Evolutionary conservation across 108 stramenopile genomes (phyloP).

Genomic region (Chaetoceros tenuissimus): DNA sequence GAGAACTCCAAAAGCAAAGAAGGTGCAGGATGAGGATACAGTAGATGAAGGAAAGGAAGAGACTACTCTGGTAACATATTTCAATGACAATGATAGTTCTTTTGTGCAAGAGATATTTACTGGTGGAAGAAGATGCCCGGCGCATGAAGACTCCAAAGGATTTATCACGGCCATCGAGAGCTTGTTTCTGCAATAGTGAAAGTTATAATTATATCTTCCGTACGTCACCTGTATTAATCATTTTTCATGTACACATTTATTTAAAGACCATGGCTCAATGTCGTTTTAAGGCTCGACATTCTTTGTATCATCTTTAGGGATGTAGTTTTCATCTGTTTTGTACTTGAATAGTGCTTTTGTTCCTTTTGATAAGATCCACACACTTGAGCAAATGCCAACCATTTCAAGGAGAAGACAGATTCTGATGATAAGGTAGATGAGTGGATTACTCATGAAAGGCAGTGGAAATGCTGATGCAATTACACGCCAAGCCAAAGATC

Average conservation of each 20-base stretch:
- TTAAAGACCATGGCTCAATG: too few species aligned
- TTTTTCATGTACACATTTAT: too few species aligned
- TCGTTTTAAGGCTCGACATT: too few species aligned
- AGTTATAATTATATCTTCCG: too few species aligned
- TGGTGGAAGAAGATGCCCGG: constrained; percentile 41
- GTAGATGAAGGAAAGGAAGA: background rate
- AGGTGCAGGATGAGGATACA: background rate
- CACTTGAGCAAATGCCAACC: constrained; percentile 37
- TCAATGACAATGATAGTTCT: constrained; percentile 30
- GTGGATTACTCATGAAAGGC: constrained; percentile 39
- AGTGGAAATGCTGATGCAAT: constrained; percentile 41
- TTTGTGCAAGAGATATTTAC: constrained; percentile 21
- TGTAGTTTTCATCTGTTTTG: too few species aligned
- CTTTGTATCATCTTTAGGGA: too few species aligned
- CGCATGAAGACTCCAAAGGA: constrained; percentile 47
- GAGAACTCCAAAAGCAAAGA: constrained; percentile 13
- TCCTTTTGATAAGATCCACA: constrained; percentile 43
- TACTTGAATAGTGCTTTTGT: too few species aligned
- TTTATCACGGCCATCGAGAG: constrained; percentile 26
- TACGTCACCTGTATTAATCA: too few species aligned
- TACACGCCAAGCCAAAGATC: constrained; percentile 41
- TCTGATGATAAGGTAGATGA: constrained; percentile 34
- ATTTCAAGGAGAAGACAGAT: constrained; percentile 36
- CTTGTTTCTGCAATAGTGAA: too few species aligned
- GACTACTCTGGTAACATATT: constrained; percentile 17